Evolutionary conservation across 169 alveolate species (phyloP), one percentile per base, ranked within the genome.

Genomic region (Theileria parva): DNA sequence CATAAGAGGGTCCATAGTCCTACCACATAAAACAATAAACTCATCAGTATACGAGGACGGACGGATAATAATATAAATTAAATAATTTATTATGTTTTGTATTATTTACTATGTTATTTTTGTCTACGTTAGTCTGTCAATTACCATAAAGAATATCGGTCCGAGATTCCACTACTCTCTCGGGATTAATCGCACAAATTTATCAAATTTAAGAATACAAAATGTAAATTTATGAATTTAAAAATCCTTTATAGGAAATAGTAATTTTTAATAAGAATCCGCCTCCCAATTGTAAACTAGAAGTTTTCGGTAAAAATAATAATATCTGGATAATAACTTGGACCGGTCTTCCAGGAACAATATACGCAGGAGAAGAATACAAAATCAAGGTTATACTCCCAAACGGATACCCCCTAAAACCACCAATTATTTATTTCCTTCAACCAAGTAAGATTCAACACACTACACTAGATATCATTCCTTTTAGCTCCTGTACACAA

Each of bases 331-430:
- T 93, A 65, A 86, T 93, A 25, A 80, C 85, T 34, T 73, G 90
- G 85, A 77, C 78, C 50, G 95, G 95, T 8, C 63, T 92, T 53
- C 89, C 91, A 73, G 92, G 88, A 34, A 93, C 93, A 30, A 67
- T 91, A 23, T 93, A 93, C 61, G 94, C 81, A 39, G 92, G 92
- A 50, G 95, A 93, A 76, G 84, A 59, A 21, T 93, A 90, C 70
- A 86, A 87, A 61, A 73, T 92, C 50, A 92, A 92, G 87, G 77
- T 93, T 8, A 77, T 91, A 32, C 88, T 93, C 79, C 95, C 96
- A 7, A 77, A 78, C 75, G 94, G 91, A 69, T 93, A 92, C 68
- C 96, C 96, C 21, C 65, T 93, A 73, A 92, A 88, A 77, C 95
- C 96, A 25, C 96, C 96, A 30, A 80, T 71, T 60, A 81, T 93